These are phyloP conservation scores for Aspergillus ochraceoroseus DNA, from an alignment of 2,329 filamentous ascomycete species.

Conservation along the genomic window DNA sequence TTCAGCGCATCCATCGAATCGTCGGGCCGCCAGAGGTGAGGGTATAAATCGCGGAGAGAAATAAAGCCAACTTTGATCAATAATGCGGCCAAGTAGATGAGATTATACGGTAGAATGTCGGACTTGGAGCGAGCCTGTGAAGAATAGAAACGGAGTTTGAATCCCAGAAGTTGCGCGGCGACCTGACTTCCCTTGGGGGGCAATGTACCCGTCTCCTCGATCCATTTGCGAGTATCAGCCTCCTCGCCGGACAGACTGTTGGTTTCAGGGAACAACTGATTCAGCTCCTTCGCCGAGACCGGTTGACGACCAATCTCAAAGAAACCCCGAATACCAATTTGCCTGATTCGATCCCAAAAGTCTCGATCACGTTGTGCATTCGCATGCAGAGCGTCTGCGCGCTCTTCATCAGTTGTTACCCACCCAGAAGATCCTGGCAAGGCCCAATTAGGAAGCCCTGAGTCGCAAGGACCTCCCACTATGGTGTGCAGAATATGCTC, in stretches of 20 bases:
- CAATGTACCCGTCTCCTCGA: conserved; percentile 70
- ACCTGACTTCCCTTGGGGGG: conserved; percentile 83
- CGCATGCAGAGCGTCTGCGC: conserved; percentile 51
- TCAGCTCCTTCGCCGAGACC: conserved; percentile 56
- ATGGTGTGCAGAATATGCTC: conserved; percentile 49
- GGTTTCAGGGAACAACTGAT: conserved; percentile 44
- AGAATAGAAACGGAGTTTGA: conserved; percentile 94
- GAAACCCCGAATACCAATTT: conserved; percentile 74
- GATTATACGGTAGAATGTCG: conserved; percentile 81
- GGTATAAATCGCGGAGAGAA: conserved; percentile 82
- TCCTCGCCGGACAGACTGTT: conserved; percentile 45
- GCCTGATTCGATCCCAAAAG: conserved; percentile 78
- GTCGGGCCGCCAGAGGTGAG: conserved; percentile 82
- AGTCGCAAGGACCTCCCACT: conserved; percentile 37
- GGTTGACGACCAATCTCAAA: conserved; percentile 78
- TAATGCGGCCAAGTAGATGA: conserved; percentile 85
- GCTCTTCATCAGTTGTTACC: conserved; percentile 64
- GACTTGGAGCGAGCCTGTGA: conserved; percentile 68
- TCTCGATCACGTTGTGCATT: conserved; percentile 62
- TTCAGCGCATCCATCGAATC: conserved; percentile 73
- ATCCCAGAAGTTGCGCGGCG: conserved; percentile 89
- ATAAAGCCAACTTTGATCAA: conserved; percentile 97
- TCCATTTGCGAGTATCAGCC: conserved; percentile 65
- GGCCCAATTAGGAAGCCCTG: conserved; percentile 79
- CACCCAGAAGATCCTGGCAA: conserved; percentile 64